Evolutionary conservation across 2,329 filamentous ascomycete genomes (phyloP).

Genomic region (Dactylonectria estremocensis): DNA sequence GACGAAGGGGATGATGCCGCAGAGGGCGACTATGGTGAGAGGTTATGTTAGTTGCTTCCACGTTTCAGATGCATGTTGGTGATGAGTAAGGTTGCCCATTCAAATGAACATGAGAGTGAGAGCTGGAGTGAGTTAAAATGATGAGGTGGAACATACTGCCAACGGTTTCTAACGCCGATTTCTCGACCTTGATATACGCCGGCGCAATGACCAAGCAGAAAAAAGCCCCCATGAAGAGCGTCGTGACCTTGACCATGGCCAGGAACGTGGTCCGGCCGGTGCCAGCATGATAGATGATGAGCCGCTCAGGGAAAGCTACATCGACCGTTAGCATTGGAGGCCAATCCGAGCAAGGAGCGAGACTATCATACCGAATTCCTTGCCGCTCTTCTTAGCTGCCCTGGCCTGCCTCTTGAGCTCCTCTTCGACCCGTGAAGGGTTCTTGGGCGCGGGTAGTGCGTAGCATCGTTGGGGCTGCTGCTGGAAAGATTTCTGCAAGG

Average conservation of each 20-base stretch:
- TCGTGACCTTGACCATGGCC: slow-evolving; percentile 79
- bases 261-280: slow-evolving; percentile 77
- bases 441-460: slow-evolving; percentile 37
- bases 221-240: slow-evolving; percentile 77
- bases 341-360: neutral
- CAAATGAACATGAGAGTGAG: neutral
- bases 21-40: slow-evolving; percentile 65
- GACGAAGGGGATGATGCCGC: slow-evolving; percentile 75
- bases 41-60: slow-evolving; percentile 18
- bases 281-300: slow-evolving; percentile 84
- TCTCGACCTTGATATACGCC: slow-evolving; percentile 63
- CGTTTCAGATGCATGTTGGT: neutral
- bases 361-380: slow-evolving; percentile 38
- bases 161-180: slow-evolving; percentile 53
- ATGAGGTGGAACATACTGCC: slow-evolving; percentile 53
- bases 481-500: slow-evolving; percentile 46
- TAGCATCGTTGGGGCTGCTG: slow-evolving; percentile 46
- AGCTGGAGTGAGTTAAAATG: neutral
- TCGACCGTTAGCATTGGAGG: neutral
- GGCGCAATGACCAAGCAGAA: slow-evolving; percentile 77
- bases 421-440: slow-evolving; percentile 41
- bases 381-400: slow-evolving; percentile 40
- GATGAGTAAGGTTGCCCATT: neutral
- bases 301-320: slow-evolving; percentile 67
- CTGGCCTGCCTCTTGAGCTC: slow-evolving; percentile 49